phyloP scores from a whole-genome alignment of 163 green algal species.

The Volvox carteri region DNA sequence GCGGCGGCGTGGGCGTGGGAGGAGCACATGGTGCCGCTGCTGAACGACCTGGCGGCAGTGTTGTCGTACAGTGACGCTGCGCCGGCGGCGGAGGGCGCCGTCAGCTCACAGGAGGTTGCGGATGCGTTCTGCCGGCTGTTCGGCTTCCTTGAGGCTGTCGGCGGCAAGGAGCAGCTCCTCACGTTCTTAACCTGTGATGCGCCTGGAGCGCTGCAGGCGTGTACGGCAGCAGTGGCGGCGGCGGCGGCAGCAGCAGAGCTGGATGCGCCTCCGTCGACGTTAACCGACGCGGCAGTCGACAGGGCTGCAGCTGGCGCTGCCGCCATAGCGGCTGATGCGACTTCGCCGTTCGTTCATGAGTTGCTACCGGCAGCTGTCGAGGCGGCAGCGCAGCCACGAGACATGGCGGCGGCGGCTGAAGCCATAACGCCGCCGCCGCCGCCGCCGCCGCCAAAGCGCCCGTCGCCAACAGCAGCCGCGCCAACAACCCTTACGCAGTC shows the following conservation, averaged over 20 bases:
- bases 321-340: too few relatives aligned
- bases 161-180: not conserved
- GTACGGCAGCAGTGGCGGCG: not conserved
- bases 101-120: not conserved
- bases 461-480: too few relatives aligned
- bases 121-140: not conserved
- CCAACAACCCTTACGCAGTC: too few relatives aligned
- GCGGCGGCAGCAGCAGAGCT: not conserved
- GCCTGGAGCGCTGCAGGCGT: not conserved
- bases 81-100: not conserved
- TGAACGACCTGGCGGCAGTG: slow-evolving; percentile 2
- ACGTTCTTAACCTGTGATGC: not conserved
- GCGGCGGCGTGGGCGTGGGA: slow-evolving; percentile 16
- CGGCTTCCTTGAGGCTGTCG: not conserved
- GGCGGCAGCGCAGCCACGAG: not conserved
- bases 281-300: too few relatives aligned
- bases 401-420: not conserved
- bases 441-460: not conserved
- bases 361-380: not conserved
- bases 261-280: not conserved
- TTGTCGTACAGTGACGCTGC: not conserved
- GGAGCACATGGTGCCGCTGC: not conserved
- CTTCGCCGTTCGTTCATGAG: too few relatives aligned
- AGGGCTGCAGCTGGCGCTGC: too few relatives aligned
- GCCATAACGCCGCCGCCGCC: not conserved